A percentile compares a stretch with the other conserved stretches of the same genome.
Conservation (phyloP, 208 protist genomes). For the Leishmania major region DNA sequence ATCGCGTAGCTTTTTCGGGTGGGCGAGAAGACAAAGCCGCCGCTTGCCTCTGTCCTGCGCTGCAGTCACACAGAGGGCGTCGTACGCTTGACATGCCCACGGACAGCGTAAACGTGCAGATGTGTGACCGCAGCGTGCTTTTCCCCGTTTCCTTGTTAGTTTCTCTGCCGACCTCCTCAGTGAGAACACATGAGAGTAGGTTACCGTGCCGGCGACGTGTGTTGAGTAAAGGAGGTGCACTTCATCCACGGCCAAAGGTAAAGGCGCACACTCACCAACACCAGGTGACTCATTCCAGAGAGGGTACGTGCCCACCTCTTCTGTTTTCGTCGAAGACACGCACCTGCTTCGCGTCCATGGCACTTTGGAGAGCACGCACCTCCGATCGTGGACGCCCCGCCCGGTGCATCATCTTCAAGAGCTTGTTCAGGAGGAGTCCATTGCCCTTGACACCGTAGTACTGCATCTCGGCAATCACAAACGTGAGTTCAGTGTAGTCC, state of each 20-base stretch:
- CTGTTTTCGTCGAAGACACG: conserved; percentile 33
- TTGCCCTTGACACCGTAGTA: conserved; percentile 56
- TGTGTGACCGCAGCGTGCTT: background rate
- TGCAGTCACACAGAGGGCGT: background rate
- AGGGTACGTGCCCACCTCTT: background rate
- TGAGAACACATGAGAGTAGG: background rate
- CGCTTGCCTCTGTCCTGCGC: background rate
- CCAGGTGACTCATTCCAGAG: background rate
- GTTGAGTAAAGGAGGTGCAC: background rate
- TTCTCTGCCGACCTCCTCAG: background rate
- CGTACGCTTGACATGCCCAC: background rate
- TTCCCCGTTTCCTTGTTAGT: background rate
- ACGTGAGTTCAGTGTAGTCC: conserved; percentile 46
- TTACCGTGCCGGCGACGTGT: background rate
- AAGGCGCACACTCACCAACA: background rate
- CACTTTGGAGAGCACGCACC: conserved; percentile 9
- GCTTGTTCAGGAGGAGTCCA: conserved; percentile 55
- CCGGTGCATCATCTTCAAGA: conserved; percentile 36
- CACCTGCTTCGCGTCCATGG: conserved; percentile 34
- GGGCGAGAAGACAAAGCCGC: background rate
- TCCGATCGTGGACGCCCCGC: conserved; percentile 1
- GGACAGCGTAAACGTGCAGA: background rate
- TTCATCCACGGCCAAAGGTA: background rate
- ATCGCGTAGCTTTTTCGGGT: background rate
- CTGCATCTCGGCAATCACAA: conserved; percentile 69